Percentiles rank a stretch among this genome's conserved stretches.
phyloP scores from a whole-genome alignment of 73 alveolate species.

The Effrenium voratum region DNA sequence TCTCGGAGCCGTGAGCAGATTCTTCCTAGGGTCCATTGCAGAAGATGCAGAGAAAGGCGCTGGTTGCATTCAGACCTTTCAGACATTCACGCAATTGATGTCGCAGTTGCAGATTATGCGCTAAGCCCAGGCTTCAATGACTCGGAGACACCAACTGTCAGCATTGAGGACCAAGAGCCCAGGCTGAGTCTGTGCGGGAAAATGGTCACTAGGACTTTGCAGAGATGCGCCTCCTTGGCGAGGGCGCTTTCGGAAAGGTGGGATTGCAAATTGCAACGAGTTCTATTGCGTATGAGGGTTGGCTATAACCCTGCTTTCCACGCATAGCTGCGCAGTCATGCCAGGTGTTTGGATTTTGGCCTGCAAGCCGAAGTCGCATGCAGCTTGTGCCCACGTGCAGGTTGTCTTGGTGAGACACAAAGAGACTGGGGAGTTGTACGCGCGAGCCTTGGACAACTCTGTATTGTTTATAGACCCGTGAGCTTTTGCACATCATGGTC shows the following conservation, averaged over 20 bases:
- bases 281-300: background rate
- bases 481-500: too few relatives aligned
- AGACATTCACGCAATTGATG: background rate
- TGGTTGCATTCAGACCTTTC: background rate
- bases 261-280: background rate
- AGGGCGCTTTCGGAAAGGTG: constrained; percentile 88
- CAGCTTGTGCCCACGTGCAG: background rate
- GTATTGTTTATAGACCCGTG: too few relatives aligned
- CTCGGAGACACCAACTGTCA: background rate
- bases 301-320: too few relatives aligned
- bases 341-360: background rate
- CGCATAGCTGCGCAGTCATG: too few relatives aligned
- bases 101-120: too few relatives aligned
- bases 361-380: background rate
- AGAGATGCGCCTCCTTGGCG: constrained; percentile 87
- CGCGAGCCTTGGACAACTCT: background rate
- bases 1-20: constrained; percentile 75
- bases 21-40: constrained; percentile 78
- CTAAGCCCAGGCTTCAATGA: constrained; percentile 54
- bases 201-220: constrained; percentile 43
- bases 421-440: constrained; percentile 44
- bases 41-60: constrained; percentile 80
- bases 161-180: constrained; percentile 3
- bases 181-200: background rate
- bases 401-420: constrained; percentile 81